phyloP scores from a whole-genome alignment of 768 basidiomycete species.

The Pisolithus tinctorius region DNA sequence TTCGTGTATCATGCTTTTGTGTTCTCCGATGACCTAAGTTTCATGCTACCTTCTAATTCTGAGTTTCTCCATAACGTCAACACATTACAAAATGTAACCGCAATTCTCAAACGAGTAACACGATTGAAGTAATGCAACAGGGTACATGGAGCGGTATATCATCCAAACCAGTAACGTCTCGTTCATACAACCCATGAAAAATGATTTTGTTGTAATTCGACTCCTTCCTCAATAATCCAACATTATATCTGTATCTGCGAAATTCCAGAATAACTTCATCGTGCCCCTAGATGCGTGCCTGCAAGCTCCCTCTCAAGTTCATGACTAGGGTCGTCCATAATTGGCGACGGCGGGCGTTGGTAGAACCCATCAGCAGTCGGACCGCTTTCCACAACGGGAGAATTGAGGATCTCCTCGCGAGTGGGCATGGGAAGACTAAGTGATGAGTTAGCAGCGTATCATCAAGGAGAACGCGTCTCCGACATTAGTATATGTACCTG shows the following conservation, averaged over 20 bases:
- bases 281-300: constrained; percentile 47
- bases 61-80: no score
- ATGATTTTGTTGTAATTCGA: no score
- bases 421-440: constrained; percentile 69
- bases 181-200: no score
- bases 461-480: not conserved
- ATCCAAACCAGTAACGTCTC: no score
- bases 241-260: not conserved
- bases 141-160: no score
- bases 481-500: constrained; percentile 37
- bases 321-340: constrained; percentile 81
- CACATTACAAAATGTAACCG: no score
- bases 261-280: constrained; percentile 9
- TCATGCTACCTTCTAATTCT: no score
- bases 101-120: no score
- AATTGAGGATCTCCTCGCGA: constrained; percentile 75
- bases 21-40: no score
- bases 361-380: constrained; percentile 49
- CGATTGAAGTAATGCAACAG: no score
- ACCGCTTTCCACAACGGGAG: constrained; percentile 59
- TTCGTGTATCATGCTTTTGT: no score
- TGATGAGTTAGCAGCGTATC: not conserved
- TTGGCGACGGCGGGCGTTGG: constrained; percentile 52
- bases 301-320: constrained; percentile 86
- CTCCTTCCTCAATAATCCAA: not conserved